Conservation (phyloP, 163 green algal species). For the Chloroidium sp. region DNA sequence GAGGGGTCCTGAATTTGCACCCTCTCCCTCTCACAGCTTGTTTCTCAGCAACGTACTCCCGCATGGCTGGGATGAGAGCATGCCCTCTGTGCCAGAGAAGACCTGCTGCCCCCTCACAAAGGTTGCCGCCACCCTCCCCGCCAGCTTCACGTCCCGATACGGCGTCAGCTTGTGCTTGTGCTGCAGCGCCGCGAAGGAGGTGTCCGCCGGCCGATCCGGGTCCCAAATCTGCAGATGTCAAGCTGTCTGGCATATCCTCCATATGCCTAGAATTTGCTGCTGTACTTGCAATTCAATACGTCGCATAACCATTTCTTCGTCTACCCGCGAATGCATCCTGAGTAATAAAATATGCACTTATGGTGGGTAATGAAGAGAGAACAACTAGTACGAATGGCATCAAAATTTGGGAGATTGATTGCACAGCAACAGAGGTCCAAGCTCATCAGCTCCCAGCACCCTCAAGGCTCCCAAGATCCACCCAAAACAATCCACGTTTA, state of each 20-base stretch:
- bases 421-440: no score
- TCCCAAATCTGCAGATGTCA: conserved; percentile 59
- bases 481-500: no score
- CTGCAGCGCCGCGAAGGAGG: conserved; percentile 20
- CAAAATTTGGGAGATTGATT: no score
- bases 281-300: no score
- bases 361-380: no score
- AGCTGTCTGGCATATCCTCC: neutral
- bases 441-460: no score
- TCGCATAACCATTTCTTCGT: no score
- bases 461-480: no score
- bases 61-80: neutral
- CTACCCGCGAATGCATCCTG: no score
- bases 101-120: conserved; percentile 66
- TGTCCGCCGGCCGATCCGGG: conserved; percentile 56
- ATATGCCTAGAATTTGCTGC: neutral
- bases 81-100: conserved; percentile 15
- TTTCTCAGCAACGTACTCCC: neutral
- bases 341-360: no score
- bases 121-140: conserved; percentile 61
- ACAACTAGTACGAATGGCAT: no score
- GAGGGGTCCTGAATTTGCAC: no score
- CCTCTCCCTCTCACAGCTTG: neutral
- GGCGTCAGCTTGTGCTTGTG: conserved; percentile 58
- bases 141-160: conserved; percentile 32